phyloP scores from a whole-genome alignment of 192 early-diverging fungal species.

The Lobulomyces angularis region DNA sequence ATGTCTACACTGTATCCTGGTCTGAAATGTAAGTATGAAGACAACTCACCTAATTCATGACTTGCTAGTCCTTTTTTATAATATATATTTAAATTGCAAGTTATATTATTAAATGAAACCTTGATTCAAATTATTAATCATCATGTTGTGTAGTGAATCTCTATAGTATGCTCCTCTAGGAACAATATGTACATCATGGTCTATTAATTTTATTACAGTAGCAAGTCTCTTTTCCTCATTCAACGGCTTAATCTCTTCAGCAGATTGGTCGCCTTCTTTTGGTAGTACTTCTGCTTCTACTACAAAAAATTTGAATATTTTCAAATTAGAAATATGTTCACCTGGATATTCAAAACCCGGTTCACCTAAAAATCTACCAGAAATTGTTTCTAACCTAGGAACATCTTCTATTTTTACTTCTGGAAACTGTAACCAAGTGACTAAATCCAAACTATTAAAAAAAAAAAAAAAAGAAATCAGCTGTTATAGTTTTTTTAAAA shows the following conservation, averaged over 20 bases:
- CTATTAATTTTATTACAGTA: slow-evolving; percentile 30
- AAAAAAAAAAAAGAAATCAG: neutral
- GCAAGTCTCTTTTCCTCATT: slow-evolving; percentile 39
- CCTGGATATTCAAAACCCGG: slow-evolving; percentile 32
- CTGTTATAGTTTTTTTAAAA: neutral
- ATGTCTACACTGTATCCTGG: slow-evolving; percentile 38
- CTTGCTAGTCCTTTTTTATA: slow-evolving; percentile 18
- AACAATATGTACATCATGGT: slow-evolving; percentile 36
- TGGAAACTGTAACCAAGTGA: slow-evolving; percentile 41
- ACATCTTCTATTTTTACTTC: slow-evolving; percentile 29
- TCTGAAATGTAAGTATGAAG: slow-evolving; percentile 38
- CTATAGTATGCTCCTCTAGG: slow-evolving; percentile 38
- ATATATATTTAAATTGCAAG: neutral
- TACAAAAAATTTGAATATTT: neutral
- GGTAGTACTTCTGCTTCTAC: neutral
- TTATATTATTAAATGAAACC: neutral
- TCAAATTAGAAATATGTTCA: too few species aligned
- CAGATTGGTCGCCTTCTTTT: slow-evolving; percentile 8
- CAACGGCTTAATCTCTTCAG: slow-evolving; percentile 19
- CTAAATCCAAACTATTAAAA: slow-evolving; percentile 25
- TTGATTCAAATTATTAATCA: neutral
- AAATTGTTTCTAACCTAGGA: slow-evolving; percentile 17
- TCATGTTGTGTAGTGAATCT: slow-evolving; percentile 18
- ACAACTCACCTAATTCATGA: slow-evolving; percentile 26
- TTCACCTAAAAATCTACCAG: slow-evolving; percentile 33